These are phyloP conservation scores for Erodium texanum DNA, from an alignment of 441 rosid species.

Conservation along the genomic window DNA sequence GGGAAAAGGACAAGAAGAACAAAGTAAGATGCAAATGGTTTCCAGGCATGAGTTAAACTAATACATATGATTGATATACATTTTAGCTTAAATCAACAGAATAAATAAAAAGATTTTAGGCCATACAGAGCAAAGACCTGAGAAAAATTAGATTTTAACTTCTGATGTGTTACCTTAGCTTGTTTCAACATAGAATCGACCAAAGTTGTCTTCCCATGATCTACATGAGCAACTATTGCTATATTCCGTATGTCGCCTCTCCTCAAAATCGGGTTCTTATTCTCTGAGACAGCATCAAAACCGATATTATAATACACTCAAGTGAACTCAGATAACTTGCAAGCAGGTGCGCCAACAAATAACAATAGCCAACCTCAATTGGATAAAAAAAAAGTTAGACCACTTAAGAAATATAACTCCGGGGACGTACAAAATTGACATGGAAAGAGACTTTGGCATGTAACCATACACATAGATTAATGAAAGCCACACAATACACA, in stretches of 20 bases:
- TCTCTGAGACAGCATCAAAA: constrained; percentile 32
- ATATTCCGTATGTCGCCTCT: constrained; percentile 78
- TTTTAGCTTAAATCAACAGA: not conserved
- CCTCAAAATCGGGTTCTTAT: constrained; percentile 46
- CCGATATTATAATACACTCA: not conserved
- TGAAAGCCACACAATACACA: not conserved
- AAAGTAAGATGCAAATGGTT: not conserved
- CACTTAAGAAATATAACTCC: not conserved
- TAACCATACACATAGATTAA: not conserved
- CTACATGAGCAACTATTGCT: constrained; percentile 96
- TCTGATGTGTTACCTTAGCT: constrained; percentile 52
- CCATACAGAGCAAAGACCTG: not conserved
- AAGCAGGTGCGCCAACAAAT: not conserved
- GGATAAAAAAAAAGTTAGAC: not conserved
- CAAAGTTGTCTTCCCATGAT: constrained; percentile 95
- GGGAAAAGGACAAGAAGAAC: not conserved
- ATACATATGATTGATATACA: not conserved
- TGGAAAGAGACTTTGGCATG: not conserved
- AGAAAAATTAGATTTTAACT: not conserved
- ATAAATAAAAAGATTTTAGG: not conserved
- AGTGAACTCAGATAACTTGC: not conserved
- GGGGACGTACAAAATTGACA: not conserved
- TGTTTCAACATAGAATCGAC: constrained; percentile 94
- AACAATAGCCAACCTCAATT: not conserved
- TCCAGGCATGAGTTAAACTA: not conserved